These are phyloP conservation scores for Tricholomella constricta DNA, from an alignment of 768 basidiomycete species.

Conservation along the genomic window DNA sequence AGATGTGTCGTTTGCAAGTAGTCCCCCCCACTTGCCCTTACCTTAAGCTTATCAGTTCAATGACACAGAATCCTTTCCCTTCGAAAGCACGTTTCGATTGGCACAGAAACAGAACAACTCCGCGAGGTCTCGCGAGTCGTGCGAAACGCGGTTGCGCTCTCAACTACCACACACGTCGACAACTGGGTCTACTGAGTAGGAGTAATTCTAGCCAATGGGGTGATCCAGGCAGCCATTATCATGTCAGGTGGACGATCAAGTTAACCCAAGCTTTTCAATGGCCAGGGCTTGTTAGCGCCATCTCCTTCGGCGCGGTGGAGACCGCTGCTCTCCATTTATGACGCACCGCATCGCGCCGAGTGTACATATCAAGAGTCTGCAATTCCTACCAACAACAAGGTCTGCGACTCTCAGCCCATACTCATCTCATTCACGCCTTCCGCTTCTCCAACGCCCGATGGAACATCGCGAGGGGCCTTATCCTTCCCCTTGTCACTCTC, in stretches of 20 bases:
- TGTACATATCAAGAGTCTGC: too few relatives aligned
- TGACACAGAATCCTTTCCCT: conserved; percentile 22
- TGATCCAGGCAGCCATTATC: too few relatives aligned
- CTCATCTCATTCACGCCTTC: conserved; percentile 29
- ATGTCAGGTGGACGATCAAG: too few relatives aligned
- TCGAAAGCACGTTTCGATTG: conserved; percentile 17
- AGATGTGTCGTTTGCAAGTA: conserved; percentile 29
- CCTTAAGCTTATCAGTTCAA: neutral
- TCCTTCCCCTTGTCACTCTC: conserved; percentile 30
- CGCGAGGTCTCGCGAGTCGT: conserved; percentile 21
- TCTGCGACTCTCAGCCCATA: conserved; percentile 21
- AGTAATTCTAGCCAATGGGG: too few relatives aligned
- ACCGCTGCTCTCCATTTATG: too few relatives aligned
- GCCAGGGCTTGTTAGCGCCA: too few relatives aligned
- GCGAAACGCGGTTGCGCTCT: conserved; percentile 20
- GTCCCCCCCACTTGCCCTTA: neutral
- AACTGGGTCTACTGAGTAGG: too few relatives aligned
- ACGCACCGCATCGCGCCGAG: too few relatives aligned
- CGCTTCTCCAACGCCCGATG: conserved; percentile 13
- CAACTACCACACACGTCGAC: too few relatives aligned
- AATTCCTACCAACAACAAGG: too few relatives aligned
- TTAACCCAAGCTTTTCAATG: too few relatives aligned
- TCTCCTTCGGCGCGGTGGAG: too few relatives aligned
- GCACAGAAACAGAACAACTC: conserved; percentile 16
- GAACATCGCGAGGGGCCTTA: conserved; percentile 20